phyloP scores from a whole-genome alignment of 108 stramenopile genomes.

The Nitzschia sp. region DNA sequence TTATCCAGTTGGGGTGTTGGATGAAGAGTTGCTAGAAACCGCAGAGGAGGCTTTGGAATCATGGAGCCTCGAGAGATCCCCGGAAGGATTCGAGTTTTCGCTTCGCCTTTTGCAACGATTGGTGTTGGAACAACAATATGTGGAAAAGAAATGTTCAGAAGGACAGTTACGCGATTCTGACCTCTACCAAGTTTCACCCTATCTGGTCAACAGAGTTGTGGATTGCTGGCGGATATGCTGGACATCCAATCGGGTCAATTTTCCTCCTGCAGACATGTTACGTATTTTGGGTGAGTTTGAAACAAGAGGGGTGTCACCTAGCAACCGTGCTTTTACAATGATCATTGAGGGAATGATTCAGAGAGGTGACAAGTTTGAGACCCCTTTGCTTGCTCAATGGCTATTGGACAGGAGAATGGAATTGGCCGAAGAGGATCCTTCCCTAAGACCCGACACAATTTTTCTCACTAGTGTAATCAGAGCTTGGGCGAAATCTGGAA shows the following conservation, averaged over 20 bases:
- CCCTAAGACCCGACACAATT: slow-evolving; percentile 46
- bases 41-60: slow-evolving; percentile 7
- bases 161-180: too few species aligned
- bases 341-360: slow-evolving; percentile 33
- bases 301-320: neutral
- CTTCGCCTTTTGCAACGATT: slow-evolving; percentile 4
- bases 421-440: slow-evolving; percentile 19
- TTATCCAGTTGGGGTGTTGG: neutral
- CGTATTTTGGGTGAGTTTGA: slow-evolving; percentile 13
- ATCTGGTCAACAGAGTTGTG: slow-evolving; percentile 31
- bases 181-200: slow-evolving; percentile 18
- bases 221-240: slow-evolving; percentile 43
- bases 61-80: slow-evolving; percentile 1
- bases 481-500: slow-evolving; percentile 66
- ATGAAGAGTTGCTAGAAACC: neutral
- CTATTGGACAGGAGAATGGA: slow-evolving; percentile 35
- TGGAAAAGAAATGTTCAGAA: neutral
- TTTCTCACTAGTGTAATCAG: slow-evolving; percentile 62
- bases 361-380: slow-evolving; percentile 29
- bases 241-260: slow-evolving; percentile 6
- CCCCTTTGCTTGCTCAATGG: slow-evolving; percentile 41
- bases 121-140: slow-evolving; percentile 9
- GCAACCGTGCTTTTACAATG: slow-evolving; percentile 35
- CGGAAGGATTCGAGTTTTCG: slow-evolving; percentile 10
- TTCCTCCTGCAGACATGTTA: slow-evolving; percentile 24